phyloP scores from a whole-genome alignment of 2,329 filamentous ascomycete genomes.

The Alternaria gaisen region DNA sequence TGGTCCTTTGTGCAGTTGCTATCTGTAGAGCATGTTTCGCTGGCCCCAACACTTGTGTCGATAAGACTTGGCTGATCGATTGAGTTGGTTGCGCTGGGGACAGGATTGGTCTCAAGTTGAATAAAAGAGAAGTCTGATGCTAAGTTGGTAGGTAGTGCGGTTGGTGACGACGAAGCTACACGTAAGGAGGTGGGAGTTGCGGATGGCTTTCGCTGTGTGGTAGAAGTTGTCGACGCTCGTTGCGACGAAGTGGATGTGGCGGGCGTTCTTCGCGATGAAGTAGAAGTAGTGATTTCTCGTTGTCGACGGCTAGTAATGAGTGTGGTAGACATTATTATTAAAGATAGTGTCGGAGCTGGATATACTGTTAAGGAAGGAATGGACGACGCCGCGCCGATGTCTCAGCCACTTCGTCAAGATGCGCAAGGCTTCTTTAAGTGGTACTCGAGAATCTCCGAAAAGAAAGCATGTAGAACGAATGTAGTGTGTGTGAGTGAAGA shows the following conservation, averaged over 20 bases:
- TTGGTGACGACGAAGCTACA: conserved; percentile 10
- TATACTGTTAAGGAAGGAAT: conserved; percentile 10
- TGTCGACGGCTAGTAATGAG: conserved; percentile 15
- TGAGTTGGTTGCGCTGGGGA: not conserved
- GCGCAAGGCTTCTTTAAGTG: conserved; percentile 14
- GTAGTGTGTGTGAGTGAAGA: conserved; percentile 20
- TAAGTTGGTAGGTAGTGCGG: conserved; percentile 8
- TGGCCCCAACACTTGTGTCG: conserved; percentile 17
- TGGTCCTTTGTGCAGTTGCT: conserved; percentile 38
- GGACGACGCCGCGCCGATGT: conserved; percentile 13
- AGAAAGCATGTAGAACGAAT: conserved; percentile 24
- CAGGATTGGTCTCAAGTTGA: conserved; percentile 25
- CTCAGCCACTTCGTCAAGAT: conserved; percentile 9
- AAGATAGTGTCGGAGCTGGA: conserved; percentile 4
- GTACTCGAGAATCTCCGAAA: conserved; percentile 4
- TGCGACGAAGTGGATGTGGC: conserved; percentile 5
- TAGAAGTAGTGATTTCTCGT: conserved; percentile 15
- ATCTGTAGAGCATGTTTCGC: conserved; percentile 30
- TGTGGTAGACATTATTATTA: conserved; percentile 44
- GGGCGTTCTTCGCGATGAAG: conserved; percentile 6
- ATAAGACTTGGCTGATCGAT: not conserved
- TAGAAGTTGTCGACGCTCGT: conserved; percentile 14
- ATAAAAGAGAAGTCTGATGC: conserved; percentile 15
- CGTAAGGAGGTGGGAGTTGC: conserved; percentile 5
- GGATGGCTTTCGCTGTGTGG: not conserved